A percentile compares a stretch with the other conserved stretches of the same genome.
Evolutionary conservation across 2,329 filamentous ascomycete species (phyloP).

Genomic region (Exophiala viscosa): DNA sequence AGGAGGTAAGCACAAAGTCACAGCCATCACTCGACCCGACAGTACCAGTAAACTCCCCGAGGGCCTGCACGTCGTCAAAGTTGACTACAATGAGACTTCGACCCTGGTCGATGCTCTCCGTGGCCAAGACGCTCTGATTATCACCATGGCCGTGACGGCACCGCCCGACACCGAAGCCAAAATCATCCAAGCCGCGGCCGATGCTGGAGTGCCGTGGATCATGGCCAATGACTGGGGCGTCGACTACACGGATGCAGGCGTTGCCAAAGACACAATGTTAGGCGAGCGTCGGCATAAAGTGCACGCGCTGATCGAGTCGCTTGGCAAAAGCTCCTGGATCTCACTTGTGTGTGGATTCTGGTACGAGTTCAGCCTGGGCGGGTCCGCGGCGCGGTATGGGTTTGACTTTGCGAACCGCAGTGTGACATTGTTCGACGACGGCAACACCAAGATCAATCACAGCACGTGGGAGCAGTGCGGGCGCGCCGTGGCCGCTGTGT

Average conservation of each 20-base stretch:
- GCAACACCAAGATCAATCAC: conserved; percentile 53
- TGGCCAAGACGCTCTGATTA: conserved; percentile 57
- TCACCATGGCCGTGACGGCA: conserved; percentile 50
- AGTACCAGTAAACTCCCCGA: conserved; percentile 44
- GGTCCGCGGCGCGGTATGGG: conserved; percentile 39
- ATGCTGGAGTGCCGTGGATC: conserved; percentile 54
- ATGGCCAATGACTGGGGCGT: conserved; percentile 49
- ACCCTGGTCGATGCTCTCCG: conserved; percentile 50
- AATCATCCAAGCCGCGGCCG: conserved; percentile 53
- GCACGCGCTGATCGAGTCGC: conserved; percentile 39
- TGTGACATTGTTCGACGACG: conserved; percentile 54
- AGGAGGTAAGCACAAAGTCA: conserved; percentile 50
- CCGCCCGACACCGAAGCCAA: conserved; percentile 47
- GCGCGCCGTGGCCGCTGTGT: conserved; percentile 50
- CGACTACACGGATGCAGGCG: conserved; percentile 33
- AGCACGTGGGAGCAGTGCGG: conserved; percentile 59
- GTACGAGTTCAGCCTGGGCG: conserved; percentile 52
- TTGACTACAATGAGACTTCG: conserved; percentile 46
- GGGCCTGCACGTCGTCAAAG: conserved; percentile 35
- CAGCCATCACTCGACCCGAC: conserved; percentile 49
- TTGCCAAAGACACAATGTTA: conserved; percentile 39
- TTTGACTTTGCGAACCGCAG: conserved; percentile 47
- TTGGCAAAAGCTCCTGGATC: conserved; percentile 45
- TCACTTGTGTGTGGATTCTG: conserved; percentile 48
- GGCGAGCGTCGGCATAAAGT: conserved; percentile 27